These are phyloP conservation scores for Phytophthora citrophthora DNA, from an alignment of 352 stramenopile species.

Conservation along the genomic window DNA sequence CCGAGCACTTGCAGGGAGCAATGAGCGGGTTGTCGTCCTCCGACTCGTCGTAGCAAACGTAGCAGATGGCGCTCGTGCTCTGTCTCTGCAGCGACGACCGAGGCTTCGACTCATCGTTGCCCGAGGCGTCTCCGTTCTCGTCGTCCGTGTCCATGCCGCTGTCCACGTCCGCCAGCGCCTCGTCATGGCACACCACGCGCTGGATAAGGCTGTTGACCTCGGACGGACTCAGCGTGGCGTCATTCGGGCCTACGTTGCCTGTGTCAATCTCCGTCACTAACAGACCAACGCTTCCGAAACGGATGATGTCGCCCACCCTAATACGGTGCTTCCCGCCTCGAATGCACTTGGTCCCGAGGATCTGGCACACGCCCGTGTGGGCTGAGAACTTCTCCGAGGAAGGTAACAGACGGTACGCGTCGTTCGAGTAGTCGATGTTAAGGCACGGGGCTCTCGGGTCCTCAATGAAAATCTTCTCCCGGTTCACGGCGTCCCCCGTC, in stretches of 20 bases:
- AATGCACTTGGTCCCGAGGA: constrained; percentile 88
- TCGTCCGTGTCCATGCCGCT: constrained; percentile 88
- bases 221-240: constrained; percentile 71
- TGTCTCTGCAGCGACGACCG: constrained; percentile 73
- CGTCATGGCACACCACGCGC: constrained; percentile 83
- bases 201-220: constrained; percentile 86
- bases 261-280: constrained; percentile 89
- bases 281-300: constrained; percentile 82
- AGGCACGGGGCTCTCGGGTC: constrained; percentile 83
- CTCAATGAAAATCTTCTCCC: constrained; percentile 90
- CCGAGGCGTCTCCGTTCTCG: constrained; percentile 80
- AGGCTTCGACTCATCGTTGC: constrained; percentile 86
- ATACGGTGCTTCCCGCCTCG: constrained; percentile 84
- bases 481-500: constrained; percentile 26
- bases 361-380: constrained; percentile 88
- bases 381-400: constrained; percentile 89
- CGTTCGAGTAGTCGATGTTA: constrained; percentile 89
- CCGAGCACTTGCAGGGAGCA: constrained; percentile 94
- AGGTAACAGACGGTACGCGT: constrained; percentile 84
- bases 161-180: constrained; percentile 78
- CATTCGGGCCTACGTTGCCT: constrained; percentile 64
- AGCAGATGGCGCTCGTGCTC: constrained; percentile 85
- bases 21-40: constrained; percentile 93
- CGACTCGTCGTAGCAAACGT: constrained; percentile 89
- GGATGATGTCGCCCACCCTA: constrained; percentile 86